Conservation (phyloP, 148 eudicot genomes). For the Rhododendron ovatum region DNA sequence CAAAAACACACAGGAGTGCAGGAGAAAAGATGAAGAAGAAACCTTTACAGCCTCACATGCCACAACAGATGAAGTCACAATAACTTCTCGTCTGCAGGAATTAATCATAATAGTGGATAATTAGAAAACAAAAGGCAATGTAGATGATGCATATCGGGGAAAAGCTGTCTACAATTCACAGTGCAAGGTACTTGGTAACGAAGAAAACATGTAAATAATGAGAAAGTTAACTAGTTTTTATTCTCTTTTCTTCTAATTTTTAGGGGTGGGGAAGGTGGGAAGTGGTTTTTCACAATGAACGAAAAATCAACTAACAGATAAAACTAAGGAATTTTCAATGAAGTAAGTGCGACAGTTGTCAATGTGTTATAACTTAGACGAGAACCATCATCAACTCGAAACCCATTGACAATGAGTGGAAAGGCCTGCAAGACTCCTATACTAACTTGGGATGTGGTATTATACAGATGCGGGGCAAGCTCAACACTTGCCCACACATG, state of each 20-base stretch:
- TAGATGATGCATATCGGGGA: neutral
- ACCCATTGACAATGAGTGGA: neutral
- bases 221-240: neutral
- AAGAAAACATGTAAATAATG: neutral
- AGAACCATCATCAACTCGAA: neutral
- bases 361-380: too few species aligned
- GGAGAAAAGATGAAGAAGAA: neutral
- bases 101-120: conserved; percentile 1
- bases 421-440: neutral
- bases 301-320: neutral
- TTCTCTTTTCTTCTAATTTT: neutral
- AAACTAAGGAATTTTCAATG: neutral
- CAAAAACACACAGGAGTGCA: neutral
- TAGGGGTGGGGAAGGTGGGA: neutral
- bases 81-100: conserved; percentile 70
- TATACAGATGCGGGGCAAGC: neutral
- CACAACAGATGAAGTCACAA: conserved; percentile 86
- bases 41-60: conserved; percentile 90
- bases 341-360: neutral
- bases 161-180: neutral
- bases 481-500: neutral
- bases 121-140: conserved; percentile 1
- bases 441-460: neutral
- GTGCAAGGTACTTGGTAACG: neutral
- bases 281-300: neutral